Conservation (phyloP, 306 rosid species). For the Crataegus laevigata region DNA sequence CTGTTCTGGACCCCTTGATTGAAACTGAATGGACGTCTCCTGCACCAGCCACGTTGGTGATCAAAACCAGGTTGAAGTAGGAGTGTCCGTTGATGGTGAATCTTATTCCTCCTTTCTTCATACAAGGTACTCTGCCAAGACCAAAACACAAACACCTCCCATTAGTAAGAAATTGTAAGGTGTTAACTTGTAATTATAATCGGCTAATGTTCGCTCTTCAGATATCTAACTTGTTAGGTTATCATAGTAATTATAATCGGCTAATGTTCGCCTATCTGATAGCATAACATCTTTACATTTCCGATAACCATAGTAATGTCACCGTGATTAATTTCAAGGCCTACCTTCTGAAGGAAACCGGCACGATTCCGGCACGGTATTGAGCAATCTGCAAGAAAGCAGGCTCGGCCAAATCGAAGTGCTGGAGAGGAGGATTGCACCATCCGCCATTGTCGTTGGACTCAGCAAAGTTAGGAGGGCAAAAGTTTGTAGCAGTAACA, state of each 20-base stretch:
- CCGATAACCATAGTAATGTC: background rate
- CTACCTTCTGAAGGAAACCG: slow-evolving; percentile 77
- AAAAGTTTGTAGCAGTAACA: slow-evolving; percentile 86
- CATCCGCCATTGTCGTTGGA: slow-evolving; percentile 88
- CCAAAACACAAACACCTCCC: background rate
- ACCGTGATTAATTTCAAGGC: background rate
- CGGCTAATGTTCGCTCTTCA: background rate
- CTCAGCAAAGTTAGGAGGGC: slow-evolving; percentile 70
- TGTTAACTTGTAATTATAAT: background rate
- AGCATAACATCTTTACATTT: background rate
- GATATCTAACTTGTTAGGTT: background rate
- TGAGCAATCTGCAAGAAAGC: slow-evolving; percentile 87
- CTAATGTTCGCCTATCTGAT: background rate
- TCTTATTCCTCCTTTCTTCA: slow-evolving; percentile 84
- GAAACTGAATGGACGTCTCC: slow-evolving; percentile 77
- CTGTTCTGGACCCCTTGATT: slow-evolving; percentile 70
- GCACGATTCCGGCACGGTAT: slow-evolving; percentile 86
- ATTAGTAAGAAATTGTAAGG: background rate
- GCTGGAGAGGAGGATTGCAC: slow-evolving; percentile 93
- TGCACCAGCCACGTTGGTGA: slow-evolving; percentile 84
- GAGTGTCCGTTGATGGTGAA: slow-evolving; percentile 90
- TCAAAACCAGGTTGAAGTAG: slow-evolving; percentile 80
- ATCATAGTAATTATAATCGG: background rate
- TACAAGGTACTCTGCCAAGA: slow-evolving; percentile 61
- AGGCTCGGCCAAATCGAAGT: slow-evolving; percentile 89